A percentile compares a stretch with the other conserved stretches of the same genome.
Conservation (phyloP, 2,329 filamentous ascomycete genomes). For the Arthrobotrys megalospora region DNA sequence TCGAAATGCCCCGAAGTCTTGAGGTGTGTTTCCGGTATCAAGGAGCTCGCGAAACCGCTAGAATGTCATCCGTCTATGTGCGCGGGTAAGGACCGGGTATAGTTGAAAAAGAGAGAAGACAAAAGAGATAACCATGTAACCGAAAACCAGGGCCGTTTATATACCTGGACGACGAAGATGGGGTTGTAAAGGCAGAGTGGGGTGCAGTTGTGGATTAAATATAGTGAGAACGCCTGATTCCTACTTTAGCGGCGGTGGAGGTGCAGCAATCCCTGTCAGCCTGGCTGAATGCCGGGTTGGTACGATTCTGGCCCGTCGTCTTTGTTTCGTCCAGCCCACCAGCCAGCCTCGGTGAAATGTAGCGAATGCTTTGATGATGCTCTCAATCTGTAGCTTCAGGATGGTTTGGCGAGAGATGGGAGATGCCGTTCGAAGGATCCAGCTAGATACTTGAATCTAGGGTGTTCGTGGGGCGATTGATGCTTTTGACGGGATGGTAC, state of each 20-base stretch:
- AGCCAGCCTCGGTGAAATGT: slow-evolving; percentile 43
- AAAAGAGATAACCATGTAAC: not conserved
- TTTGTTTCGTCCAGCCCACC: slow-evolving; percentile 33
- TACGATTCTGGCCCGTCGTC: slow-evolving; percentile 35
- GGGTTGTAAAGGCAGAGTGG: slow-evolving; percentile 13
- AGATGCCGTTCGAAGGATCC: not conserved
- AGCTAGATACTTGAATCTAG: not conserved
- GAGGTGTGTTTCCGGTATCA: slow-evolving; percentile 23
- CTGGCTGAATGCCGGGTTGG: slow-evolving; percentile 59
- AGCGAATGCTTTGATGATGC: slow-evolving; percentile 17
- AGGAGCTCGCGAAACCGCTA: not conserved
- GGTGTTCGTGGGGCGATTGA: no score
- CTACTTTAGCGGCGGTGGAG: slow-evolving; percentile 34
- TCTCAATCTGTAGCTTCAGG: not conserved
- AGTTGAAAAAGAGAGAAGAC: not conserved
- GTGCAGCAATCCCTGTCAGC: slow-evolving; percentile 54
- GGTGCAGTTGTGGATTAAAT: slow-evolving; percentile 45
- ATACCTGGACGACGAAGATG: slow-evolving; percentile 29
- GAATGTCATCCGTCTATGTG: slow-evolving; percentile 11
- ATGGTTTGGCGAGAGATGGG: slow-evolving; percentile 20
- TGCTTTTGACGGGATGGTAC: not conserved
- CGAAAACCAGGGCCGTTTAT: slow-evolving; percentile 13
- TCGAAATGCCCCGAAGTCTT: slow-evolving; percentile 20
- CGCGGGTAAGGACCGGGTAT: not conserved
- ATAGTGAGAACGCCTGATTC: slow-evolving; percentile 46